A percentile compares a stretch with the other conserved stretches of the same genome.
phyloP scores from a whole-genome alignment of 2,329 filamentous ascomycete genomes.

The Aspergillus pseudoterreus region DNA sequence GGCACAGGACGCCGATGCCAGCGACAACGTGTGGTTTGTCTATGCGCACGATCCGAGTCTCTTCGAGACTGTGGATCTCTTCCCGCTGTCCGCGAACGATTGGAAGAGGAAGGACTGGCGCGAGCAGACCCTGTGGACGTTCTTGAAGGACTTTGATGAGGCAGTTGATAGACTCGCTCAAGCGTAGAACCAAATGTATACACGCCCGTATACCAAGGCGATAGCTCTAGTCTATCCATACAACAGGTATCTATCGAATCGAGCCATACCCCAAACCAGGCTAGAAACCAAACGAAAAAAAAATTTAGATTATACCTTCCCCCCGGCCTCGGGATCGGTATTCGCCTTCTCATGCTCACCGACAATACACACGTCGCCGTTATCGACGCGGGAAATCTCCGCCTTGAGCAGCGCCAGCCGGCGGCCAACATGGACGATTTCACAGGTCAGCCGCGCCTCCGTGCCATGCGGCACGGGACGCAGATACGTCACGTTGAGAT shows the following conservation, averaged over 20 bases:
- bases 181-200: neutral
- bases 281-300: neutral
- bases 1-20: neutral
- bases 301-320: constrained; percentile 9
- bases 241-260: neutral
- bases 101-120: neutral
- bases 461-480: constrained; percentile 55
- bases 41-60: neutral
- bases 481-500: constrained; percentile 64
- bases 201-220: neutral
- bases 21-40: neutral
- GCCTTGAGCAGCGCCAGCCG: constrained; percentile 53
- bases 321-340: constrained; percentile 45
- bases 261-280: neutral
- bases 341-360: constrained; percentile 66
- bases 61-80: neutral
- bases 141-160: neutral
- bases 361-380: constrained; percentile 52
- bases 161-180: neutral
- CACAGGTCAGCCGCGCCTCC: constrained; percentile 53
- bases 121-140: neutral
- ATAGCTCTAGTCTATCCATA: neutral
- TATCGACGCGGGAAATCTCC: constrained; percentile 52
- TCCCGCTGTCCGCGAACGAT: neutral
- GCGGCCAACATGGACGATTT: constrained; percentile 57